A percentile compares a stretch with the other conserved stretches of the same genome.
Evolutionary conservation across 2,329 filamentous ascomycete species (phyloP).

Genomic region (Diaporthe citri): DNA sequence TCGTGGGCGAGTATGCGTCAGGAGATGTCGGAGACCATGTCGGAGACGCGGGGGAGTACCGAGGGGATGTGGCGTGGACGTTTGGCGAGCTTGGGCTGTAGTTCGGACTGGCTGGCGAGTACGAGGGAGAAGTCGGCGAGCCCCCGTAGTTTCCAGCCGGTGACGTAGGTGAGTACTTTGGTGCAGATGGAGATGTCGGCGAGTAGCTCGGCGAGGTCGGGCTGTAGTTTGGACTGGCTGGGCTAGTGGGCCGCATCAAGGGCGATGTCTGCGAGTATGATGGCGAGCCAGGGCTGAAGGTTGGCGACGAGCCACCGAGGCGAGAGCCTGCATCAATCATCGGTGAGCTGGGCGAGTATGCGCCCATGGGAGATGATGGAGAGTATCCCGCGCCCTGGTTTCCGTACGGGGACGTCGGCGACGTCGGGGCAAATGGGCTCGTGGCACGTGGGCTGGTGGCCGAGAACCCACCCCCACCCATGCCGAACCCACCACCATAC

Average conservation of each 20-base stretch:
- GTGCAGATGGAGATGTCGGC: constrained; percentile 70
- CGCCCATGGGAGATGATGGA: constrained; percentile 80
- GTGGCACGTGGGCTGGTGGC: constrained; percentile 76
- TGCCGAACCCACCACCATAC: constrained; percentile 65
- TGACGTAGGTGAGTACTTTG: constrained; percentile 77
- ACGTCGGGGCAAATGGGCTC: constrained; percentile 79
- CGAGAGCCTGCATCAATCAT: constrained; percentile 67
- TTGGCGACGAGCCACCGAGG: constrained; percentile 69
- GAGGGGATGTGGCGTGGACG: constrained; percentile 67
- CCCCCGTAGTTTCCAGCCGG: constrained; percentile 73
- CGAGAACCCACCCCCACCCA: constrained; percentile 42
- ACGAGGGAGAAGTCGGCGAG: constrained; percentile 80
- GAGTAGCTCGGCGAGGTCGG: constrained; percentile 76
- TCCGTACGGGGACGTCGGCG: constrained; percentile 74
- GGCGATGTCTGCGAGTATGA: constrained; percentile 75
- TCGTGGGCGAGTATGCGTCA: constrained; percentile 73
- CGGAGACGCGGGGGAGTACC: constrained; percentile 79
- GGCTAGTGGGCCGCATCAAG: constrained; percentile 66
- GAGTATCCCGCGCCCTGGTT: constrained; percentile 73
- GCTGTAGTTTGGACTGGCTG: constrained; percentile 72
- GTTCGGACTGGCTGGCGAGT: constrained; percentile 77
- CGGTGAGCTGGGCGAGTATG: constrained; percentile 84
- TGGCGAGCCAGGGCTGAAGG: constrained; percentile 72
- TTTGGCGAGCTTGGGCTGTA: constrained; percentile 79
- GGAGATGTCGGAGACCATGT: constrained; percentile 83